Evolutionary conservation across 2,329 filamentous ascomycete genomes (phyloP).

Genomic region (Paraconiothyrium brasiliense): DNA sequence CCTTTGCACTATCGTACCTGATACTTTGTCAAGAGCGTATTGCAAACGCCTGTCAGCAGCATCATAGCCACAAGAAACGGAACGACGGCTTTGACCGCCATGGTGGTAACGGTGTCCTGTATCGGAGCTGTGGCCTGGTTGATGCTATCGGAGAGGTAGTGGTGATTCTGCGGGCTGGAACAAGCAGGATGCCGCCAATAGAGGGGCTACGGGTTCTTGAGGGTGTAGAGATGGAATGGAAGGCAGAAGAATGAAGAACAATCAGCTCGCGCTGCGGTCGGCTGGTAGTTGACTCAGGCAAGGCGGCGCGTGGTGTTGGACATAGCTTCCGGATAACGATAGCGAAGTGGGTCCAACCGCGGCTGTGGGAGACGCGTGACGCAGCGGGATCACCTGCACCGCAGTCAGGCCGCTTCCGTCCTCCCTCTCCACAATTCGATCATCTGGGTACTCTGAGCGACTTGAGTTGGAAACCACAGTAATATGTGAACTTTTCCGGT

Average conservation of each 20-base stretch:
- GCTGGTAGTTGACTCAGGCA: slow-evolving; percentile 17
- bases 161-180: slow-evolving; percentile 18
- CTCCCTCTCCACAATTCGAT: slow-evolving; percentile 1
- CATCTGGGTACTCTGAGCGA: not conserved
- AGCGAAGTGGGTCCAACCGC: slow-evolving; percentile 15
- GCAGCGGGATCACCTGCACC: not conserved
- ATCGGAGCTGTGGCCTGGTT: slow-evolving; percentile 3
- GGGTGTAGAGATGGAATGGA: slow-evolving; percentile 15
- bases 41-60: slow-evolving; percentile 94
- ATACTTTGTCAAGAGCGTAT: slow-evolving; percentile 96
- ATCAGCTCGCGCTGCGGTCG: slow-evolving; percentile 28
- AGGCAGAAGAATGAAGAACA: slow-evolving; percentile 19
- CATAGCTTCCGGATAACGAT: slow-evolving; percentile 20
- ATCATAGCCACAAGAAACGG: slow-evolving; percentile 94
- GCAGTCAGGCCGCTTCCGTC: not conserved
- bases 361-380: slow-evolving; percentile 13
- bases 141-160: slow-evolving; percentile 25
- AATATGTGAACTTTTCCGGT: no score
- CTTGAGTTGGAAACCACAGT: not conserved
- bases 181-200: slow-evolving; percentile 22
- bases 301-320: slow-evolving; percentile 20
- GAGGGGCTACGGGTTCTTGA: slow-evolving; percentile 14
- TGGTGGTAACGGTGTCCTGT: slow-evolving; percentile 48
- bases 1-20: slow-evolving; percentile 67
- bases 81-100: slow-evolving; percentile 77